Base-by-base conservation (phyloP, 371 early-diverging fungal species). In the Lichtheimia ornata region DNA sequence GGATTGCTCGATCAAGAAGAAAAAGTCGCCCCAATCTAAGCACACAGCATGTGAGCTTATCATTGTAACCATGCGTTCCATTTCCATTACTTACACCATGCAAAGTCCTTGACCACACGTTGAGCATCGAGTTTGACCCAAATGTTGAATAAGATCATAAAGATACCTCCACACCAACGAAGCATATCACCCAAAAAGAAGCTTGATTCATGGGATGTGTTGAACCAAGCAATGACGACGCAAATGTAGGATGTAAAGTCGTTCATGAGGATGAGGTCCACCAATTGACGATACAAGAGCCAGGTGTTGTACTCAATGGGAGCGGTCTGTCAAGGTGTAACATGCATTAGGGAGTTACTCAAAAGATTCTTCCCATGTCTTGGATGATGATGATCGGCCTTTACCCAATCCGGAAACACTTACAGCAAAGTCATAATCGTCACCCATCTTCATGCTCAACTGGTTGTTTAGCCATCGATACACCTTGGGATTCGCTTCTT, bases 91-190 rank as follows among this genome's bases (percentile, higher is more conserved):
- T 81, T 85, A 92, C 92, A 98, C 97, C 97, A 97, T 20, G 97
- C 97, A 78, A 91, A 98, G 76, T 97, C 97, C 74, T 94, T 94
- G 58, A 98, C 93, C 7, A 96, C 96, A 15, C 95, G 89, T 56
- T 94, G 94, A n/a, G 96, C 97, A 73, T 98, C 97, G 44, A 92
- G 66, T 73, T 96, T 95, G 58, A 97, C 97, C 94, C 97, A 95
- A 58, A 96, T 82, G 59, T 97, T 97, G 73, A 98, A 95, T 6
- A 83, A 71, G 30, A 97, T 79, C 51, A 98, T 76, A 18, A 92
- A 67, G 13, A 90, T 50, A 7, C 96, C 97, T 14, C 88, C 94
- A 27, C 84, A 59, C 77, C 86, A 88, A 25, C 97, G 84, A 59
- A 94, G 54, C 15, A 85, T 51, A 59, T 93, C 88, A 56, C 78